A percentile compares a stretch with the other conserved stretches of the same genome.
Conservation (phyloP, 345 rosid genomes). For the Eucalyptus marginata region DNA sequence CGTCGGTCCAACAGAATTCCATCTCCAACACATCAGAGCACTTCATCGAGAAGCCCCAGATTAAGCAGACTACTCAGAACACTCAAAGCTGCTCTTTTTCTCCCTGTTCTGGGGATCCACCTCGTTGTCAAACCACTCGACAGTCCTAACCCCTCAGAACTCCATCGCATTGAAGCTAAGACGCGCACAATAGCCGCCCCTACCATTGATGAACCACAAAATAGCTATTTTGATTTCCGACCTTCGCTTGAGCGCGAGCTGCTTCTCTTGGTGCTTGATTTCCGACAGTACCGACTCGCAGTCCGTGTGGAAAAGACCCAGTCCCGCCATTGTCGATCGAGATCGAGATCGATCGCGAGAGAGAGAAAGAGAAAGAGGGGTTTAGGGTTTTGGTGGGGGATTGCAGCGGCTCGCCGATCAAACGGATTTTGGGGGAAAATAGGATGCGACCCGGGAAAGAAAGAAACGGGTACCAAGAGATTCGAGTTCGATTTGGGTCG, state of each 20-base stretch:
- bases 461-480: not conserved
- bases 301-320: slow-evolving; percentile 13
- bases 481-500: not conserved
- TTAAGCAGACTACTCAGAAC: not conserved
- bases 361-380: not conserved
- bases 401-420: not conserved
- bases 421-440: not conserved
- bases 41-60: not conserved
- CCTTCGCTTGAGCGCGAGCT: slow-evolving; percentile 53
- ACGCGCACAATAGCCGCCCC: not conserved
- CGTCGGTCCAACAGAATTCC: not conserved
- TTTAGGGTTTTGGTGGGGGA: not conserved
- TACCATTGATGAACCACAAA: not conserved
- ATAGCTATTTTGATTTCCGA: not conserved
- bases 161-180: not conserved
- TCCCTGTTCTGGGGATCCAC: not conserved
- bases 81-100: not conserved
- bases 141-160: not conserved
- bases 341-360: not conserved
- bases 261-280: slow-evolving; percentile 35
- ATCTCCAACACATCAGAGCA: not conserved
- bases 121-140: not conserved
- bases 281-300: slow-evolving; percentile 22
- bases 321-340: not conserved
- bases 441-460: not conserved